Evolutionary conservation across 164 flowering plant genomes (phyloP).

Genomic region (Chimonanthus praecox): DNA sequence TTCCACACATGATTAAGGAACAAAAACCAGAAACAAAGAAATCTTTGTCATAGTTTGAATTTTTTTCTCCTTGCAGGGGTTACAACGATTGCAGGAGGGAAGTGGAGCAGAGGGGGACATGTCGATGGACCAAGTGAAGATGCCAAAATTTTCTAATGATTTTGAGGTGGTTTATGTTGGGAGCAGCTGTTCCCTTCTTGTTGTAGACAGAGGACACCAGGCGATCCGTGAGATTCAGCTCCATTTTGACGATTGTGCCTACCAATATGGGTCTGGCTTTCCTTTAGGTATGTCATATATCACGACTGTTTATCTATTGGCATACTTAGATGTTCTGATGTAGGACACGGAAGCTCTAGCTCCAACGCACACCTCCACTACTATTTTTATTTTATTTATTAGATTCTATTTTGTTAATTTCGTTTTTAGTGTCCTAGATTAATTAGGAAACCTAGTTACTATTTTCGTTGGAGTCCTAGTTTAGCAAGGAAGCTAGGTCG

Average conservation of each 20-base stretch:
- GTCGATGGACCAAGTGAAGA: constrained; percentile 94
- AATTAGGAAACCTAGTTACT: no score
- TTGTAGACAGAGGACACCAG: constrained; percentile 83
- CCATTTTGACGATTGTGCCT: constrained; percentile 87
- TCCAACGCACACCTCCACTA: no score
- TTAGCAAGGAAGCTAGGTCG: no score
- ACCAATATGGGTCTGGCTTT: constrained; percentile 78
- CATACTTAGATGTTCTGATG: not conserved
- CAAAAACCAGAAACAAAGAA: not conserved
- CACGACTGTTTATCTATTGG: not conserved
- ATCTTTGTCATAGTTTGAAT: not conserved
- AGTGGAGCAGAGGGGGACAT: constrained; percentile 69
- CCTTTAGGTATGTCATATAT: constrained; percentile 58
- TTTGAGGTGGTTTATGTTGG: constrained; percentile 90
- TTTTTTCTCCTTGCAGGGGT: constrained; percentile 45
- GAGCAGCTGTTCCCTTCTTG: constrained; percentile 94
- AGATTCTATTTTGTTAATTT: no score
- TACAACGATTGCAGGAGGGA: constrained; percentile 97
- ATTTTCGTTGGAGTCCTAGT: no score
- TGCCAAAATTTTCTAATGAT: constrained; percentile 85
- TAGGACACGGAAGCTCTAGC: no score
- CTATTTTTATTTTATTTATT: no score
- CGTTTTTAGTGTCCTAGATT: no score
- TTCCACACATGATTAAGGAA: no score
- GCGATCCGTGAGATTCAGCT: constrained; percentile 96